Evolutionary conservation across 768 basidiomycete genomes (phyloP).

Genomic region (Leucocoprinus leucothites): DNA sequence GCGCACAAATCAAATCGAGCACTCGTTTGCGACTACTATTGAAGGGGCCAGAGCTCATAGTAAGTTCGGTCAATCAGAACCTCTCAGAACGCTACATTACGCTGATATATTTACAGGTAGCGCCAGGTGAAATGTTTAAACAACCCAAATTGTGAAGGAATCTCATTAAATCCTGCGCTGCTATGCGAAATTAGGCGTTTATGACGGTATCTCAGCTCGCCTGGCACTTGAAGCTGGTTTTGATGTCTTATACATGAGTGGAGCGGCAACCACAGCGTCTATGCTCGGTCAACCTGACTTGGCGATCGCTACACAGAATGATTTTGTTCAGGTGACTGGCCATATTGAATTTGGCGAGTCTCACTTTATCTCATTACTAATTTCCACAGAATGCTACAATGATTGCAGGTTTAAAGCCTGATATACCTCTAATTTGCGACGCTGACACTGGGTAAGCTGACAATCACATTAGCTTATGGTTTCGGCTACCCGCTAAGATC

Average conservation of each 20-base stretch:
- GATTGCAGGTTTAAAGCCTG: conserved; percentile 45
- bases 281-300: conserved; percentile 53
- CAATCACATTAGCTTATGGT: background rate
- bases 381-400: conserved; percentile 36
- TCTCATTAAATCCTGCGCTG: too few relatives aligned
- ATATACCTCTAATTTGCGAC: conserved; percentile 49
- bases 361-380: background rate
- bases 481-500: background rate
- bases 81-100: background rate
- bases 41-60: conserved; percentile 8
- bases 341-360: background rate
- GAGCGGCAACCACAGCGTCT: conserved; percentile 48
- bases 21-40: conserved; percentile 12
- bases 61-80: conserved; percentile 1
- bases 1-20: background rate
- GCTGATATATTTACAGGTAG: background rate
- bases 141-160: too few relatives aligned
- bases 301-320: conserved; percentile 52
- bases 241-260: conserved; percentile 50
- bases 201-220: conserved; percentile 50
- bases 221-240: conserved; percentile 52
- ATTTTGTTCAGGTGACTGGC: conserved; percentile 42
- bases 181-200: conserved; percentile 44
- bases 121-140: too few relatives aligned
- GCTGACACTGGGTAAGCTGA: conserved; percentile 48